Base-by-base conservation (phyloP, 192 early-diverging fungal species). In the Coemansia reversa region DNA sequence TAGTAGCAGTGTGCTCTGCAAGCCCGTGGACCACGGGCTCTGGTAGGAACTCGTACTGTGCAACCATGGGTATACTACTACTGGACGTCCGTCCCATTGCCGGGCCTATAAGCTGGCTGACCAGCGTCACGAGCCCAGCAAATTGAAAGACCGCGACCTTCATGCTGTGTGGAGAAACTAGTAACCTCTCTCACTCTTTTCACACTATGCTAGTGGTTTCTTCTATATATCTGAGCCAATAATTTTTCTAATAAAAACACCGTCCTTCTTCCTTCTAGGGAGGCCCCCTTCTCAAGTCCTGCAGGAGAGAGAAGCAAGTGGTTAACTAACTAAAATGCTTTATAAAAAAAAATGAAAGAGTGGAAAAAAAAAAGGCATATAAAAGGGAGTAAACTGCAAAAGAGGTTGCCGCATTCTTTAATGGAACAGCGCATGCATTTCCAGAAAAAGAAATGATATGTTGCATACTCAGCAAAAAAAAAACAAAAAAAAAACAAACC, bases 21-120 rank as follows among this genome's bases (percentile, higher is more conserved):
- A 75, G 53, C 55, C 69, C 62, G 49, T 80, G 78, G 11, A 80
- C 69, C 32, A 75, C 63, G 1, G 78, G 78, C 33, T 80, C 78
- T 1, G 62, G 28, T 48, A 80, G 59, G 28, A 80, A 80, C 62
- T 80, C 78, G 18, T 80, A 80, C 24, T 65, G 77, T 9, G 69
- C 52, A 19, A 80, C 72, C 20, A 60, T 30, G 24, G 77, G 72
- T 29, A 72, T 69, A 56, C 67, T 70, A 60, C 16, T 53, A 58
- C 69, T 62, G 2, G 63, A 55, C 18, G 77, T 63, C 32, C 65
- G 65, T 1, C 65, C 71, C 58, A 66, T 25, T 14, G 25, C 62
- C 4, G 9, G 3, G 18, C 24, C 45, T 14, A 45, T 45, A 1
- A 45, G 14, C 9, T 45, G 9, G 14, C 39, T 48, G 30, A 22